A percentile compares a stretch with the other conserved stretches of the same genome.
These are phyloP conservation scores for Blastobotrys apis DNA, from an alignment of 1,139 yeast species.

Conservation along the genomic window DNA sequence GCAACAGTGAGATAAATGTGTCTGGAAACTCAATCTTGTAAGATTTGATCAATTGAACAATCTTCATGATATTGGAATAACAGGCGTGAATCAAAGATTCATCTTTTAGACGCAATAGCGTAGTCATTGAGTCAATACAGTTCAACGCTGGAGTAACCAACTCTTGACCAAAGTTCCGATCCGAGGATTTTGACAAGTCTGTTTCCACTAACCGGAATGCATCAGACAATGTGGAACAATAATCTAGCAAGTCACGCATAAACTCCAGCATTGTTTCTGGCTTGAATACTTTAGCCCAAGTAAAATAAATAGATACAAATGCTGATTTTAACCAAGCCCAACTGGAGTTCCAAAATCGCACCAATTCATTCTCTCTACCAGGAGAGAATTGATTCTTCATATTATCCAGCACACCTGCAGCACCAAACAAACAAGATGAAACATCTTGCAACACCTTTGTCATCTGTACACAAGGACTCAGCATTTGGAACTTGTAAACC, in stretches of 20 bases:
- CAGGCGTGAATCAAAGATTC: conserved; percentile 68
- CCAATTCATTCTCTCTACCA: conserved; percentile 27
- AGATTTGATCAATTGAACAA: conserved; percentile 30
- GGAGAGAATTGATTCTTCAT: conserved; percentile 26
- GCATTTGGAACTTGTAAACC: conserved; percentile 46
- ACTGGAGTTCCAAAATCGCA: conserved; percentile 56
- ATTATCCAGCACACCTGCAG: conserved; percentile 50
- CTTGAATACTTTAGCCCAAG: conserved; percentile 64
- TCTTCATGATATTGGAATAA: conserved; percentile 58
- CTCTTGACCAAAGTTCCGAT: conserved; percentile 21
- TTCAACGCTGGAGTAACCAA: conserved; percentile 28
- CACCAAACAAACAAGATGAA: conserved; percentile 58
- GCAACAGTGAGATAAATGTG: conserved; percentile 23
- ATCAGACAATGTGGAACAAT: conserved; percentile 63
- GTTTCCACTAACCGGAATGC: conserved; percentile 55
- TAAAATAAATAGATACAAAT: conserved; percentile 55
- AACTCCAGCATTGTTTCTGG: conserved; percentile 64
- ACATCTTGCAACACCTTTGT: conserved; percentile 75
- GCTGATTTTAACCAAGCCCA: conserved; percentile 74
- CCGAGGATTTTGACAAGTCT: conserved; percentile 35
- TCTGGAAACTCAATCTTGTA: conserved; percentile 29
- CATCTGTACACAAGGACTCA: conserved; percentile 73
- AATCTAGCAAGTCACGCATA: conserved; percentile 80
- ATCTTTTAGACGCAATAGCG: conserved; percentile 82
- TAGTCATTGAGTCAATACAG: conserved; percentile 47